Evolutionary conservation across 352 stramenopile genomes (phyloP).

Genomic region (Saprolegnia parasitica): DNA sequence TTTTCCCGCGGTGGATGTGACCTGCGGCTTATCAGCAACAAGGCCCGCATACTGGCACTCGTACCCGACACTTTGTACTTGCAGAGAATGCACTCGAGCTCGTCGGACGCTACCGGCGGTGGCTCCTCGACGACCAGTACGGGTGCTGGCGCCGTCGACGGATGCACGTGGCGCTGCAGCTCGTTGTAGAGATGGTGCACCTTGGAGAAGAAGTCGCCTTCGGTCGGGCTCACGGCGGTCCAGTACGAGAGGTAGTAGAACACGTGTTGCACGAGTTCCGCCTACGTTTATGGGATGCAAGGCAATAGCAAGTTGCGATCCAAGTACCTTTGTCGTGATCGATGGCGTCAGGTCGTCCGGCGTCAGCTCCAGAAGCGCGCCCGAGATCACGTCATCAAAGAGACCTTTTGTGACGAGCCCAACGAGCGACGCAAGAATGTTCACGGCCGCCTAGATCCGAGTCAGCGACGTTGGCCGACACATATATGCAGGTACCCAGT

Average conservation of each 20-base stretch:
- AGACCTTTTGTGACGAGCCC: conserved; percentile 49
- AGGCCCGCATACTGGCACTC: not conserved
- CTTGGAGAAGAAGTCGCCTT: conserved; percentile 59
- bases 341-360: not conserved
- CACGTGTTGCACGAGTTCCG: conserved; percentile 48
- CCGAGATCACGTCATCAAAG: conserved; percentile 39
- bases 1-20: conserved; percentile 22
- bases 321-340: conserved; percentile 17
- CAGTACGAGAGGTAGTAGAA: conserved; percentile 75
- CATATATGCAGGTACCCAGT: conserved; percentile 30
- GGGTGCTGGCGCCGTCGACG: conserved; percentile 1
- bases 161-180: conserved; percentile 10
- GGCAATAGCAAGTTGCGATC: not conserved
- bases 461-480: not conserved
- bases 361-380: not conserved
- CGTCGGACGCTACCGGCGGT: not conserved
- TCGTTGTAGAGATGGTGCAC: conserved; percentile 34
- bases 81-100: conserved; percentile 59
- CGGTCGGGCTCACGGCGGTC: conserved; percentile 60
- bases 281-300: not conserved
- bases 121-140: conserved; percentile 26
- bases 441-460: conserved; percentile 38
- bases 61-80: conserved; percentile 73
- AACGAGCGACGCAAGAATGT: conserved; percentile 54
- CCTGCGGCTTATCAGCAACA: not conserved